Conservation (phyloP, 148 eudicot species). For the Polygonum aviculare region DNA sequence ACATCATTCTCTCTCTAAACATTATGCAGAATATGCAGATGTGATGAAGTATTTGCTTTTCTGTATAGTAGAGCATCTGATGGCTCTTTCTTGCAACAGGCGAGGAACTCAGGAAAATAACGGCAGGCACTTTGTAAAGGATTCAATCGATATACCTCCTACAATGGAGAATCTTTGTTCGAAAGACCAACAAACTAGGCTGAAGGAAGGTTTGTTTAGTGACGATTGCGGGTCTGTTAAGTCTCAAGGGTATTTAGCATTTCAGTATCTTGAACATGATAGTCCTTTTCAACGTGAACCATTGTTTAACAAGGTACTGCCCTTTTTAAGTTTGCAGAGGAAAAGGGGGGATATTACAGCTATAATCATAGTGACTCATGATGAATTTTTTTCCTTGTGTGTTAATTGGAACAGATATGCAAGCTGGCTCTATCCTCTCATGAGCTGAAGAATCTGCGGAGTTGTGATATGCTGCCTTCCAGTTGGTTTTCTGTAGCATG, state of each 20-base stretch:
- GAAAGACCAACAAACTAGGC: conserved; percentile 19
- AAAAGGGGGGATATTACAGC: background rate
- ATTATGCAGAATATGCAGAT: background rate
- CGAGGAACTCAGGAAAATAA: conserved; percentile 34
- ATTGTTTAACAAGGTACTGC: conserved; percentile 48
- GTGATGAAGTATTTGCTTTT: background rate
- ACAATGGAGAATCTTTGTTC: conserved; percentile 16
- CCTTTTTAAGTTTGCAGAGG: background rate
- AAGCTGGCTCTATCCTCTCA: conserved; percentile 38
- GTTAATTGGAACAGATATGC: conserved; percentile 28
- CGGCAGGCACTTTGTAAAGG: conserved; percentile 23
- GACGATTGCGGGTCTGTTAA: conserved; percentile 31
- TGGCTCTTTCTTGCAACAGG: conserved; percentile 19
- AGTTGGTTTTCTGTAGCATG: conserved; percentile 87
- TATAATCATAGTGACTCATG: background rate
- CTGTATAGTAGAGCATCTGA: background rate
- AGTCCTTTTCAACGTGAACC: conserved; percentile 54
- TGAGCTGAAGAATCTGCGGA: conserved; percentile 38
- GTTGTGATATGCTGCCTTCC: conserved; percentile 59
- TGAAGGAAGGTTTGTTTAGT: conserved; percentile 19
- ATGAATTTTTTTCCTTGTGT: background rate
- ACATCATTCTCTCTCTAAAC: background rate
- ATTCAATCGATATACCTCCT: conserved; percentile 20
- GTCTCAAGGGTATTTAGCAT: conserved; percentile 31
- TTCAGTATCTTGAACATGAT: conserved; percentile 50